These are phyloP conservation scores for Quercus tomentella DNA, from an alignment of 331 rosid genomes.

Conservation along the genomic window DNA sequence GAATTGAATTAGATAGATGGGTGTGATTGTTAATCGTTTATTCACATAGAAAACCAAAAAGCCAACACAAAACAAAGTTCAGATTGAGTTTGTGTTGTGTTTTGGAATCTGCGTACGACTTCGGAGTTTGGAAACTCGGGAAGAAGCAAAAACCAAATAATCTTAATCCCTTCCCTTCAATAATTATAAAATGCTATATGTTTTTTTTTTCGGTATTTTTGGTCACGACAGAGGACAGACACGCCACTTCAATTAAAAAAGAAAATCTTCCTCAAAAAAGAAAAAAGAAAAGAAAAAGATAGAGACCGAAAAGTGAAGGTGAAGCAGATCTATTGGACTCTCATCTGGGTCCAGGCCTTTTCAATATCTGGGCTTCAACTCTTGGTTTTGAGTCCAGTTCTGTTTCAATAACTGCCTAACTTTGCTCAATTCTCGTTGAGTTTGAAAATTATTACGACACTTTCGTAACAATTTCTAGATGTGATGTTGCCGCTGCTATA, in stretches of 20 bases:
- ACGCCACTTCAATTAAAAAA: not conserved
- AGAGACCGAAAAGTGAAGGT: too few relatives aligned
- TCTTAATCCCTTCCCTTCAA: not conserved
- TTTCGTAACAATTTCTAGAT: too few relatives aligned
- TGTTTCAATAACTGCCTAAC: too few relatives aligned
- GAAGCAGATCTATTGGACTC: too few relatives aligned
- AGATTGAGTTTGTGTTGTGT: not conserved
- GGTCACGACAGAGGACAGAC: too few relatives aligned
- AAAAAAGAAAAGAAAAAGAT: not conserved
- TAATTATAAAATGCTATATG: not conserved
- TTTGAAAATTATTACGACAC: too few relatives aligned
- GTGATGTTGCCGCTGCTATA: too few relatives aligned
- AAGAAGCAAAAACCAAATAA: not conserved
- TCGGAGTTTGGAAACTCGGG: not conserved
- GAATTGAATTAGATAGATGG: not conserved
- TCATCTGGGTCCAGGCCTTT: too few relatives aligned
- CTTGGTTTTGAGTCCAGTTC: too few relatives aligned
- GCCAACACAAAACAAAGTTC: not conserved
- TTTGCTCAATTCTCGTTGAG: too few relatives aligned
- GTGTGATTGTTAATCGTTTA: not conserved
- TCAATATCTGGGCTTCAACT: too few relatives aligned
- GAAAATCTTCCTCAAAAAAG: too few relatives aligned
- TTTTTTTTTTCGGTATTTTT: not conserved
- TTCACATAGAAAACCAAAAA: not conserved
- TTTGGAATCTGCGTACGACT: not conserved